phyloP scores from a whole-genome alignment of 768 basidiomycete genomes.

The Boletus reticuloceps region DNA sequence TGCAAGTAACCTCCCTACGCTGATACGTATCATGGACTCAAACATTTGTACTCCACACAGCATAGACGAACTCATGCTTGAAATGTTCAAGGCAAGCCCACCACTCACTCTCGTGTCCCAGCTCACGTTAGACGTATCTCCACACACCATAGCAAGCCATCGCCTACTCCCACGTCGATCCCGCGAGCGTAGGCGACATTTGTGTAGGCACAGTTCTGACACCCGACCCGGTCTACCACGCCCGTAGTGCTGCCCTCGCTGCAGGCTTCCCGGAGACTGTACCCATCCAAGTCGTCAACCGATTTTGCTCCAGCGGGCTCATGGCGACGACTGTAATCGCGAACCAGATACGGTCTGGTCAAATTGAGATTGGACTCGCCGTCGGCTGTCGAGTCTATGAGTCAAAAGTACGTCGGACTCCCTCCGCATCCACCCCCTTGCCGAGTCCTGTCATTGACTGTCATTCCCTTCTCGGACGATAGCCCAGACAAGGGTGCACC shows the following conservation, averaged over 20 bases:
- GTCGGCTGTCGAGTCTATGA: conserved; percentile 90
- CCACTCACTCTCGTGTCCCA: not conserved
- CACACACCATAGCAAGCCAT: conserved; percentile 50
- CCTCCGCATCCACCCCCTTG: too few relatives aligned
- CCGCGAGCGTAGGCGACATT: conserved; percentile 68
- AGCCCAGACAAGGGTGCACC: conserved; percentile 68
- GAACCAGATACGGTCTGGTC: conserved; percentile 73
- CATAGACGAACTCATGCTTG: conserved; percentile 75
- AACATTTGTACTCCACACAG: conserved; percentile 33
- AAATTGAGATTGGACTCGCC: conserved; percentile 78
- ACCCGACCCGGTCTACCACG: conserved; percentile 63
- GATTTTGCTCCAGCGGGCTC: conserved; percentile 84
- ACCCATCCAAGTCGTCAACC: conserved; percentile 71
- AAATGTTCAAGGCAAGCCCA: conserved; percentile 67
- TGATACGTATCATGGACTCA: conserved; percentile 4
- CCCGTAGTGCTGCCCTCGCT: conserved; percentile 70
- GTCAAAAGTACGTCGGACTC: conserved; percentile 50
- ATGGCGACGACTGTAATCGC: conserved; percentile 78
- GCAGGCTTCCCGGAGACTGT: conserved; percentile 80
- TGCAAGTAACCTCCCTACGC: conserved; percentile 34
- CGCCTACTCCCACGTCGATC: conserved; percentile 56
- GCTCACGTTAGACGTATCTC: not conserved
- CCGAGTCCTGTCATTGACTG: not conserved
- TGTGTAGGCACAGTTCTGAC: conserved; percentile 77
- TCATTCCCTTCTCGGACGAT: not conserved